Percentiles rank a stretch among this genome's conserved stretches.
Evolutionary conservation across 371 early-diverging fungal genomes (phyloP).

Genomic region (Mortierella sp.): DNA sequence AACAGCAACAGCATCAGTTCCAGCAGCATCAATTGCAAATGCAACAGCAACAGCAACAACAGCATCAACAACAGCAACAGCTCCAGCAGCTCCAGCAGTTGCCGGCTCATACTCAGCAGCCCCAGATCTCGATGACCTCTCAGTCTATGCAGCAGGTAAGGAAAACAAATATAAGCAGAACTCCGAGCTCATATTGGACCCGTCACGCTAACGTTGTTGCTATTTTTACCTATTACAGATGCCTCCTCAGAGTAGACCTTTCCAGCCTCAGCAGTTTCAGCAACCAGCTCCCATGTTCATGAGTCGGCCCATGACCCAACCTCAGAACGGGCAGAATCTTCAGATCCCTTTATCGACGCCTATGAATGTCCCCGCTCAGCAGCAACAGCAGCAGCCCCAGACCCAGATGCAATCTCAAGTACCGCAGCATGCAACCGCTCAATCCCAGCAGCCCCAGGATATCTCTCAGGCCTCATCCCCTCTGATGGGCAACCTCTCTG

Average conservation of each 20-base stretch:
- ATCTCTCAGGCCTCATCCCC: constrained; percentile 48
- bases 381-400: constrained; percentile 38
- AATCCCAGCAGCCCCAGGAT: constrained; percentile 6
- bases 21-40: constrained; percentile 25
- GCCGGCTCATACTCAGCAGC: constrained; percentile 29
- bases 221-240: constrained; percentile 9
- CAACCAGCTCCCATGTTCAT: constrained; percentile 29
- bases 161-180: not conserved
- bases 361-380: constrained; percentile 34
- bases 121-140: constrained; percentile 19
- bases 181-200: no score
- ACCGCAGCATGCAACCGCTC: not conserved
- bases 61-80: constrained; percentile 40
- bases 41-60: constrained; percentile 24
- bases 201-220: no score
- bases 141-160: constrained; percentile 47
- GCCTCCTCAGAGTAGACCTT: constrained; percentile 30
- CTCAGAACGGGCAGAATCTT: constrained; percentile 31
- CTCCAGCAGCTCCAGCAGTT: constrained; percentile 41
- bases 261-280: constrained; percentile 24
- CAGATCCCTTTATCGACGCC: constrained; percentile 45
- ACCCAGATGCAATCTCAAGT: constrained; percentile 8
- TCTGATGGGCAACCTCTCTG: constrained; percentile 16
- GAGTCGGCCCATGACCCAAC: constrained; percentile 37
- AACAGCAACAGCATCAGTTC: constrained; percentile 22